Base-by-base conservation (phyloP, 495 filamentous ascomycete genomes). In the Trichoderma virens region DNA sequence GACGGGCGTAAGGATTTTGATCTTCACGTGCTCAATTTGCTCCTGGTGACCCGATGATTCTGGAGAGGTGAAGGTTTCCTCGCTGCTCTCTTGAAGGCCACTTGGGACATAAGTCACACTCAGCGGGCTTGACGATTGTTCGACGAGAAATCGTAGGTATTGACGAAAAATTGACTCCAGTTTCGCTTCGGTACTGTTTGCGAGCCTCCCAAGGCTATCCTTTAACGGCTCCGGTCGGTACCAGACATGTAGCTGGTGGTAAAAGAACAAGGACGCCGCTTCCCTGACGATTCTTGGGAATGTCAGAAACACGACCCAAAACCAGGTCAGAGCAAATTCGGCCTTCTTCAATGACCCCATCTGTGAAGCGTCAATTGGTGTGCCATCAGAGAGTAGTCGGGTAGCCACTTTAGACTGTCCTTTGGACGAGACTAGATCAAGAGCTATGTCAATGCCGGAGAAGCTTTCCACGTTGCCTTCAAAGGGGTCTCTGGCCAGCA, bases 261-360 rank as follows among this genome's bases (percentile, higher is more conserved):
- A 54, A 66, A 85, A 82, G 66, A 82, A 86, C 11, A 89, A 74
- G 31, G 70, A 73, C 1, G 62, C 71, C 5, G 86, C 86, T 73
- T 89, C 76, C 64, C 74, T 77, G 8, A 85, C 68, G 47, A 88
- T 89, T 34, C 86, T 74, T 6, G 86, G 85, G 63, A 85, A 84
- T 0, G 87, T 87, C 7, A 82, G 73, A 16, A 90, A 75, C 4
- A 85, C 83, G 20, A 85, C 81, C 85, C 84, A 88, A 74, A 80
- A 82, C 82, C 86, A 89, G 14, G 71, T 66, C 14, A 70, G 59
- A 8, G 88, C 67, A 67, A 89, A 88, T 34, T 39, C 69, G 20
- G 74, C 62, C 56, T 76, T 80, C 11, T 79, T 68, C 61, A 70
- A 69, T 5, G 66, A n/a, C 2, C 72, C 73, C 65, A 85, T 72